Conservation (phyloP, 441 rosid species). For the Adansonia gregorii region DNA sequence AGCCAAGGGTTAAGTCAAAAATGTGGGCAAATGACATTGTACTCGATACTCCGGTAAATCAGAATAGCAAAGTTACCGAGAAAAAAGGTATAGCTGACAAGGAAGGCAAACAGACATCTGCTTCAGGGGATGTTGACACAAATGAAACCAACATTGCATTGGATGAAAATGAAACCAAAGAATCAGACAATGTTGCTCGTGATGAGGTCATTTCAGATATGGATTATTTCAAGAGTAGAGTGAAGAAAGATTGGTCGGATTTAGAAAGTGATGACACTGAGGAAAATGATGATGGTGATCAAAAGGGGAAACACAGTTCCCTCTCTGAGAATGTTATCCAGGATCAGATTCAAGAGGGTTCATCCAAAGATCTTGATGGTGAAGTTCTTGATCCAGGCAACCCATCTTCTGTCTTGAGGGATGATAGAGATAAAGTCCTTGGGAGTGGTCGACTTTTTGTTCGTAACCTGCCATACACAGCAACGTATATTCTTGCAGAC, state of each 20-base stretch:
- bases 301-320: constrained; percentile 26
- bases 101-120: constrained; percentile 35
- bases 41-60: constrained; percentile 39
- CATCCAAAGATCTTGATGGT: constrained; percentile 42
- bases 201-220: constrained; percentile 72
- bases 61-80: constrained; percentile 30
- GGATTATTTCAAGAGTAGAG: constrained; percentile 92
- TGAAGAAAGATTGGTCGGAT: constrained; percentile 74
- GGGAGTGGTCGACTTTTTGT: constrained; percentile 75
- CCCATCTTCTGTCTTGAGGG: constrained; percentile 38
- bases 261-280: constrained; percentile 58
- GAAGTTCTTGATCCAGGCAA: constrained; percentile 43
- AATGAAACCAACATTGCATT: constrained; percentile 29
- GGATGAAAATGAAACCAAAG: constrained; percentile 40
- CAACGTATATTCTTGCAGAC: constrained; percentile 53
- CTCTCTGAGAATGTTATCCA: constrained; percentile 27
- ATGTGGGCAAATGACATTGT: constrained; percentile 79
- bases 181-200: constrained; percentile 36
- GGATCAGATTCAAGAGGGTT: constrained; percentile 41
- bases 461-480: constrained; percentile 78
- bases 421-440: constrained; percentile 46
- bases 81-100: constrained; percentile 39
- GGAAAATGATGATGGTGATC: constrained; percentile 30
- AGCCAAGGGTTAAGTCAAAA: constrained; percentile 70
- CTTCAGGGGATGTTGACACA: constrained; percentile 28